Evolutionary conservation across 2,329 filamentous ascomycete species (phyloP).

Genomic region (Periglandula ipomoeae): DNA sequence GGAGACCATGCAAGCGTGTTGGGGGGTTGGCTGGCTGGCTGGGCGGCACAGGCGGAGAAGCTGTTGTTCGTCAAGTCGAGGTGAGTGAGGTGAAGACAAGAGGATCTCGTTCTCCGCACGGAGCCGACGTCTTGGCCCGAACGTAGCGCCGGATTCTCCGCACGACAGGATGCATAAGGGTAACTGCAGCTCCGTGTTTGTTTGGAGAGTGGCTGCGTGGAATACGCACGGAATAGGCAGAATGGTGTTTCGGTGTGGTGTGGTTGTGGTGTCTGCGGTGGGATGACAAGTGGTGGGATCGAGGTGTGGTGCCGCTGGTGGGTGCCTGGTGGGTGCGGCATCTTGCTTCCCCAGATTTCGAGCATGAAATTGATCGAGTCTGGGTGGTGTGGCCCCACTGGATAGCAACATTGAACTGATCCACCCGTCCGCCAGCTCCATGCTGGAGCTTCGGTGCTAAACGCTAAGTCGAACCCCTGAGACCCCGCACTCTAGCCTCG

Average conservation of each 20-base stretch:
- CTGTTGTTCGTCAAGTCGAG: background rate
- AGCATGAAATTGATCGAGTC: too few species aligned
- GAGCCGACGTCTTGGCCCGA: slow-evolving; percentile 5
- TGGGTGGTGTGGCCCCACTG: too few species aligned
- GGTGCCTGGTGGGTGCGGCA: background rate
- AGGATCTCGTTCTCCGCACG: slow-evolving; percentile 1
- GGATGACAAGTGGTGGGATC: background rate
- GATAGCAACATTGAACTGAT: too few species aligned
- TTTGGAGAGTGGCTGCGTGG: background rate
- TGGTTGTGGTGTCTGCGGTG: background rate
- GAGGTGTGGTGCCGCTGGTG: background rate
- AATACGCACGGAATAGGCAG: background rate
- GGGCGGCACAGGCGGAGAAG: background rate
- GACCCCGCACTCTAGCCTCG: too few species aligned
- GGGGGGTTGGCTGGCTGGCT: too few species aligned
- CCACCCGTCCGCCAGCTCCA: too few species aligned
- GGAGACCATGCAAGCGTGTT: too few species aligned
- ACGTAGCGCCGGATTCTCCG: background rate
- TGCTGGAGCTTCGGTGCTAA: too few species aligned
- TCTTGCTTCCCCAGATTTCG: background rate
- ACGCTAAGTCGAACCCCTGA: too few species aligned
- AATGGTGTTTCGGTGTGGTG: background rate
- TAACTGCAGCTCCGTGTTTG: background rate
- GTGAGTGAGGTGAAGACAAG: background rate
- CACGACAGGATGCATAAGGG: background rate